These are phyloP conservation scores for Cercospora canescens DNA, from an alignment of 2,329 filamentous ascomycete genomes.

Conservation along the genomic window DNA sequence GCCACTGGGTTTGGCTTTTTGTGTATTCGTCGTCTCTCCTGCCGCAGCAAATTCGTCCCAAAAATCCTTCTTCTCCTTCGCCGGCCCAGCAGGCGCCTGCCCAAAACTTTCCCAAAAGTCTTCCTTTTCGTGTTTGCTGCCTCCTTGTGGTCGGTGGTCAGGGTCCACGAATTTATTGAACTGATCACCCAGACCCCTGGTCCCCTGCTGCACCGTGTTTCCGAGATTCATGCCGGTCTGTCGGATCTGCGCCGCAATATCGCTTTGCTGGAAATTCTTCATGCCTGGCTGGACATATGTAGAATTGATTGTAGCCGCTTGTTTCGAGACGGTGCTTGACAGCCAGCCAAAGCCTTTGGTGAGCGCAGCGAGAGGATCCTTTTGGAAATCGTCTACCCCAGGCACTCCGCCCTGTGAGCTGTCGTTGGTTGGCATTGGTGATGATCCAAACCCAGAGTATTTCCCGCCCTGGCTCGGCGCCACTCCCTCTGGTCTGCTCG, in stretches of 20 bases:
- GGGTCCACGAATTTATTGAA: slow-evolving; percentile 84
- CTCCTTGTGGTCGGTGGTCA: slow-evolving; percentile 22
- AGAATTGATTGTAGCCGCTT: slow-evolving; percentile 87
- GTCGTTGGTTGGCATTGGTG: slow-evolving; percentile 54
- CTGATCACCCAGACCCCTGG: slow-evolving; percentile 72
- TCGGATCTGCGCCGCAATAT: slow-evolving; percentile 60
- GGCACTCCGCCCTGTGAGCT: slow-evolving; percentile 51
- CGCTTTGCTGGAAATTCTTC: slow-evolving; percentile 69
- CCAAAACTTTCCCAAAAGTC: slow-evolving; percentile 95
- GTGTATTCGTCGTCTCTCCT: slow-evolving; percentile 33
- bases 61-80: slow-evolving; percentile 55
- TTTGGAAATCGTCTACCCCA: slow-evolving; percentile 83
- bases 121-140: slow-evolving; percentile 62
- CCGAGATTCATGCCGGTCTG: slow-evolving; percentile 48
- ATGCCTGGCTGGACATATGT: slow-evolving; percentile 91
- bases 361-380: slow-evolving; percentile 83
- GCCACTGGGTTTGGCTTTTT: slow-evolving; percentile 44
- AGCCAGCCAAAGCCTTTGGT: slow-evolving; percentile 96
- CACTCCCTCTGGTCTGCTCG: slow-evolving; percentile 68
- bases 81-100: slow-evolving; percentile 55
- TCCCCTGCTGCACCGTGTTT: slow-evolving; percentile 64
- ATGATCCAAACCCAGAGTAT: slow-evolving; percentile 86
- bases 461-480: slow-evolving; percentile 91
- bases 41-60: slow-evolving; percentile 50
- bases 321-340: slow-evolving; percentile 80